Evolutionary conservation across 768 basidiomycete genomes (phyloP), one percentile per base, ranked within the genome.

Genomic region (Leccinum truebloodii): DNA sequence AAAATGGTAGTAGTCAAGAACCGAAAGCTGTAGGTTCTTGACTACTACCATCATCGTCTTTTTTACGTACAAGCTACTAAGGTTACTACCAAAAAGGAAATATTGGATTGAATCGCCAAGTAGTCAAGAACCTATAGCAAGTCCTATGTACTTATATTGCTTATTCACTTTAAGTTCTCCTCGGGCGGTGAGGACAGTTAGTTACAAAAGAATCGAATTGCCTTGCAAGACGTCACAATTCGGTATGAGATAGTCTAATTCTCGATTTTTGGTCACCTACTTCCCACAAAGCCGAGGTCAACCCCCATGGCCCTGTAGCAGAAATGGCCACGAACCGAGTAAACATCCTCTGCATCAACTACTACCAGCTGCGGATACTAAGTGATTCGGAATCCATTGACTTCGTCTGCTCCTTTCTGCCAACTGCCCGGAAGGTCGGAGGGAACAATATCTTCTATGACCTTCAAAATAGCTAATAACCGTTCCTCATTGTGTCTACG

Each of bases 401-500:
- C 46, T 39, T 61, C 61, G 12, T 63, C 62, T 34, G 57, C 58
- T 9, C 24, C 54, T 20, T 59, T 52, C 32, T 16, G 32, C 57
- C 52, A 59, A 35, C 57, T 52, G 1, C 68, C 68, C 2, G 66
- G 62, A 58, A 53, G 41, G 28, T 51, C 20, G 22, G 67, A 55
- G 12, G 71, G 65, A 34, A 73, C 48, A 46, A 61, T 51, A 10
- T 59, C 28, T 35, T 83, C 81, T 26, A 83, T 73, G 22, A 72
- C 72, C 26, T 74, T 70, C 58, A 82, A 67, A 62, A 80, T 77
- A 20, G 77, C 79, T 57, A 84, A 68, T 16, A 84, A 64, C 54
- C 76, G 77, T 61, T 84, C 82, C 65, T 84, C 82, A 50, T 81
- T 79, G 66, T 78, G 77, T 35, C 81, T 78, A 58, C 79, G 73